A percentile compares a stretch with the other conserved stretches of the same genome.
Evolutionary conservation across 2,329 filamentous ascomycete genomes (phyloP).

Genomic region (Dichotomopilus funicola): DNA sequence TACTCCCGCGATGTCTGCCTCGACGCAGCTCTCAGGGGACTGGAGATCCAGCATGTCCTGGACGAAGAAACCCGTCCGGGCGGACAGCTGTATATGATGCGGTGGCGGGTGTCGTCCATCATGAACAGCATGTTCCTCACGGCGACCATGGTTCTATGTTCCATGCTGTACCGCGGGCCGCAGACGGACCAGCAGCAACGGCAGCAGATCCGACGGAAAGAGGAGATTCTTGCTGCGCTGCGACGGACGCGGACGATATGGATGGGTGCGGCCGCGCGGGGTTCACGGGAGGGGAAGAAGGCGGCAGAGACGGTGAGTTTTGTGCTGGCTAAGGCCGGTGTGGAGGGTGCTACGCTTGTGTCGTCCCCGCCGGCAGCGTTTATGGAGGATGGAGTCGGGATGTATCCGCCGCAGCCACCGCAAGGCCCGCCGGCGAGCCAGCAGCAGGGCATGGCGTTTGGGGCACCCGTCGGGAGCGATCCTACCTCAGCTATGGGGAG

Average conservation of each 20-base stretch:
- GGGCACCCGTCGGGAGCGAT: too few species aligned
- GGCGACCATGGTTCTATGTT: constrained; percentile 24
- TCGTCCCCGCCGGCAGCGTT: not conserved
- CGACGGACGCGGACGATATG: constrained; percentile 8
- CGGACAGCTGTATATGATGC: constrained; percentile 21
- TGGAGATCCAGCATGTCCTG: constrained; percentile 23
- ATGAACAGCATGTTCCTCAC: constrained; percentile 25
- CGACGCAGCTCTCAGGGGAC: constrained; percentile 21
- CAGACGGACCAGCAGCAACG: too few species aligned
- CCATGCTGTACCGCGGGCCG: constrained; percentile 13
- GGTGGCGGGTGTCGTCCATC: constrained; percentile 21
- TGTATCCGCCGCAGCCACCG: not conserved
- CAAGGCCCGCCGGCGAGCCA: not conserved
- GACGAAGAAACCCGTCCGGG: constrained; percentile 21
- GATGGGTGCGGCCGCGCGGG: constrained; percentile 9
- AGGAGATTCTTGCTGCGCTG: constrained; percentile 9
- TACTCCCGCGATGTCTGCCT: constrained; percentile 25
- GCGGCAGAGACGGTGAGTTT: constrained; percentile 13
- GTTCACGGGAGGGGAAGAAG: constrained; percentile 11
- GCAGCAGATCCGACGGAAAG: not conserved
- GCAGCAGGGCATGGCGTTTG: too few species aligned
- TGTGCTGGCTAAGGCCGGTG: not conserved
- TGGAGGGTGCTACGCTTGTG: not conserved
- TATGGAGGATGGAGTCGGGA: not conserved
- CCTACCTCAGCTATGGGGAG: too few species aligned